phyloP scores from a whole-genome alignment of 2,329 filamentous ascomycete genomes.

The Talaromyces sp. region DNA sequence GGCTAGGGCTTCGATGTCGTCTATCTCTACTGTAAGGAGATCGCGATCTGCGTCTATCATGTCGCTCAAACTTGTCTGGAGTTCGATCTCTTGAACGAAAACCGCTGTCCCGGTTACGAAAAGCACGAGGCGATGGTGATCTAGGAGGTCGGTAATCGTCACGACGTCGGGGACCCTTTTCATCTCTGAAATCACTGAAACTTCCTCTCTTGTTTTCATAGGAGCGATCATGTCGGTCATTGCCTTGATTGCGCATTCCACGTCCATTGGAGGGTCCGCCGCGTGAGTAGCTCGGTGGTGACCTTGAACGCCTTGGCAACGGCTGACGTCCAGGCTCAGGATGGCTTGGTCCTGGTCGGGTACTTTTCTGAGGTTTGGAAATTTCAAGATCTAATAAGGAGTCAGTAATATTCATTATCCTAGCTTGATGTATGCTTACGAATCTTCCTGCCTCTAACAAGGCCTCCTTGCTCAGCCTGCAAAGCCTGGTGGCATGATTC shows the following conservation, averaged over 20 bases:
- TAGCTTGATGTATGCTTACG: conserved; percentile 58
- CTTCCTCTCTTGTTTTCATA: conserved; percentile 35
- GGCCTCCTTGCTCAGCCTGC: conserved; percentile 71
- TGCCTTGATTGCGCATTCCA: conserved; percentile 27
- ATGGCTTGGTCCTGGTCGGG: conserved; percentile 51
- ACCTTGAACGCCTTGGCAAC: conserved; percentile 56
- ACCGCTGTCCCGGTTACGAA: conserved; percentile 59
- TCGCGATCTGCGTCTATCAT: conserved; percentile 62
- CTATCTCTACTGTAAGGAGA: conserved; percentile 65
- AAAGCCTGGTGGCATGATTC: conserved; percentile 72
- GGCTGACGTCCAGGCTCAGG: conserved; percentile 35
- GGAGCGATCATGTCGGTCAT: conserved; percentile 46
- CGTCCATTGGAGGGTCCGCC: conserved; percentile 31
- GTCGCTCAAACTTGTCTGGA: conserved; percentile 52
- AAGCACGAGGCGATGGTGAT: conserved; percentile 57
- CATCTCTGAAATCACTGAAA: conserved; percentile 50
- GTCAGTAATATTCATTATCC: conserved; percentile 7
- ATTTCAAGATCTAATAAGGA: conserved; percentile 70
- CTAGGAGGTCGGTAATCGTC: conserved; percentile 65
- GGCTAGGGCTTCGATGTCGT: conserved; percentile 67
- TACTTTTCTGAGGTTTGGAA: conserved; percentile 81
- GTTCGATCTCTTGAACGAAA: conserved; percentile 50
- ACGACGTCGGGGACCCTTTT: conserved; percentile 46
- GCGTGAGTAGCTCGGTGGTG: conserved; percentile 57
- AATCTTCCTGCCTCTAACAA: conserved; percentile 86